Evolutionary conservation across 208 protist species (phyloP).

Genomic region (Leishmania guyanensis): DNA sequence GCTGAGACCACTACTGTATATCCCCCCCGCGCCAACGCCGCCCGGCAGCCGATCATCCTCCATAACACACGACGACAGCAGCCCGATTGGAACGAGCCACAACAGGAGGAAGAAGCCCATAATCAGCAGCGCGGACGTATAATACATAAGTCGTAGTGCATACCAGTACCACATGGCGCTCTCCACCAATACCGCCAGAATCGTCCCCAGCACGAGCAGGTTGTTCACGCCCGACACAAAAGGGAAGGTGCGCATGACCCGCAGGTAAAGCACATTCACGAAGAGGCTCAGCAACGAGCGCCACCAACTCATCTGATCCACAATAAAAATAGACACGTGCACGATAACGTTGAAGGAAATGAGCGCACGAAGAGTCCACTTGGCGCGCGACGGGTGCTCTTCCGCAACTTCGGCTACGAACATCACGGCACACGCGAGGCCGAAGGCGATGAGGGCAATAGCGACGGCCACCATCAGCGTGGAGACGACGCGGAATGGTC

Average conservation of each 20-base stretch:
- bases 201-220: conserved; percentile 35
- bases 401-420: conserved; percentile 56
- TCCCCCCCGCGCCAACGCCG: conserved; percentile 8
- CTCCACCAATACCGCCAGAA: conserved; percentile 39
- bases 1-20: not conserved
- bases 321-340: conserved; percentile 43
- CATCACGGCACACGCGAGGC: conserved; percentile 42
- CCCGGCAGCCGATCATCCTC: conserved; percentile 59
- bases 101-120: conserved; percentile 60
- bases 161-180: conserved; percentile 52
- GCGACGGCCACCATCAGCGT: conserved; percentile 48
- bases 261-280: conserved; percentile 50
- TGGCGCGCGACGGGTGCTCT: conserved; percentile 48
- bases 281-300: conserved; percentile 48
- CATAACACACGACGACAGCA: conserved; percentile 49
- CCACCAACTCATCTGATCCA: conserved; percentile 64
- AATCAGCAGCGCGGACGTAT: conserved; percentile 25
- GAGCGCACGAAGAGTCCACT: conserved; percentile 36
- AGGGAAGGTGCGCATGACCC: conserved; percentile 49
- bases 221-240: conserved; percentile 31
- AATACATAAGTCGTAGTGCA: conserved; percentile 34
- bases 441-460: conserved; percentile 35
- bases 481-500: conserved; percentile 49
- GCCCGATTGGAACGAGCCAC: conserved; percentile 58
- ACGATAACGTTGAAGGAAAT: conserved; percentile 38